phyloP scores from a whole-genome alignment of 1,284 basidiomycete species.

The Coniferiporia sulphurascens region DNA sequence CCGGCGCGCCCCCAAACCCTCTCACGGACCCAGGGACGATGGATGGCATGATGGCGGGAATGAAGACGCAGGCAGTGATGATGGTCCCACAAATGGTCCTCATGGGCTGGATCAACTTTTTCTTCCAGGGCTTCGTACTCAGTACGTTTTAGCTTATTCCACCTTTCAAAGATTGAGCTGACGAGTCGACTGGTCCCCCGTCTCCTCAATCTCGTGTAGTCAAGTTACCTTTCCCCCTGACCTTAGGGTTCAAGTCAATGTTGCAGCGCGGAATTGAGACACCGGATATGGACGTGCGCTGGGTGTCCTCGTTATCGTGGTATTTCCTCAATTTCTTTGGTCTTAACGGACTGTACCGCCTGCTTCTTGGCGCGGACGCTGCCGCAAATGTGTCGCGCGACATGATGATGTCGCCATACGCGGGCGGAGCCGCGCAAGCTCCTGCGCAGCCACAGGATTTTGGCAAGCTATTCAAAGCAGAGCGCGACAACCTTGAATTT shows the following conservation, averaged over 20 bases:
- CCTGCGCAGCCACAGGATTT: conserved; percentile 75
- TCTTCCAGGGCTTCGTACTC: conserved; percentile 97
- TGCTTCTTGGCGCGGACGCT: conserved; percentile 90
- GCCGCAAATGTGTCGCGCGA: conserved; percentile 76
- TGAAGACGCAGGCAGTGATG: conserved; percentile 99
- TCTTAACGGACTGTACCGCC: conserved; percentile 90
- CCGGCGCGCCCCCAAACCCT: conserved; percentile 57
- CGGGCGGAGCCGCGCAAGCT: conserved; percentile 38
- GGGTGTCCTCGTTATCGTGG: conserved; percentile 99
- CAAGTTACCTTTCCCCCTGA: conserved; percentile 95
- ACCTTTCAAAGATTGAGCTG: neutral
- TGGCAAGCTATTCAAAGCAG: conserved; percentile 86
- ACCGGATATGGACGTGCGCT: conserved; percentile 95
- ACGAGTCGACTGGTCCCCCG: neutral
- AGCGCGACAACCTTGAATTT: conserved; percentile 91
- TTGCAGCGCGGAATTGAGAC: conserved; percentile 95
- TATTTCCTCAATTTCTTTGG: conserved; percentile 99
- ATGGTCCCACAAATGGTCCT: conserved; percentile 98
- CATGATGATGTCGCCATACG: conserved; percentile 66
- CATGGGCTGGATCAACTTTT: conserved; percentile 99
- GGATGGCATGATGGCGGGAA: conserved; percentile 98
- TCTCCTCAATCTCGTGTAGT: conserved; percentile 44
- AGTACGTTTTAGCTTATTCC: conserved; percentile 58
- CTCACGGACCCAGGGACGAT: conserved; percentile 87
- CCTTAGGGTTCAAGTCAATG: conserved; percentile 98